These are phyloP conservation scores for Ceratobasidium theobromae DNA, from an alignment of 1,284 basidiomycete genomes.

Conservation along the genomic window DNA sequence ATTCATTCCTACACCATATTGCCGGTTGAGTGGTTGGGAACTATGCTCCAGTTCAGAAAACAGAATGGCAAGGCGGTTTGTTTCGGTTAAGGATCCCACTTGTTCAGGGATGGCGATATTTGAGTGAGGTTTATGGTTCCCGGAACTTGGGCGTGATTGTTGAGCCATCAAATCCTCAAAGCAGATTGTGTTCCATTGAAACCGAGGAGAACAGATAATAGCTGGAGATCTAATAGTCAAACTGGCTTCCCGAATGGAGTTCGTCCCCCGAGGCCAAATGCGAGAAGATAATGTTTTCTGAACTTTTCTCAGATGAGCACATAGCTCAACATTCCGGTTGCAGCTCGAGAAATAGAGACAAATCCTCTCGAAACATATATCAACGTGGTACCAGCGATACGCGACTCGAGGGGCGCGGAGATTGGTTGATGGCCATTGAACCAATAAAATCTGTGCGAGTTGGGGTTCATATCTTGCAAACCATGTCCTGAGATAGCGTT, in stretches of 20 bases:
- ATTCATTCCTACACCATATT: not conserved
- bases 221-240: too few species aligned
- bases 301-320: not conserved
- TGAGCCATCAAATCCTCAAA: too few species aligned
- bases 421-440: slow-evolving; percentile 15
- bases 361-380: not conserved
- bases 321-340: not conserved
- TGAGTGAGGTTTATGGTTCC: not conserved
- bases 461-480: not conserved
- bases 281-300: not conserved
- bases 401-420: not conserved
- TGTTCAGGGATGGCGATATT: not conserved
- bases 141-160: not conserved
- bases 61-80: not conserved
- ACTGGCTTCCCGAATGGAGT: too few species aligned
- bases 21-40: not conserved
- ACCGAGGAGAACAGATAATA: too few species aligned
- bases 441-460: not conserved
- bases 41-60: not conserved
- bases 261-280: not conserved
- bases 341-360: slow-evolving; percentile 3
- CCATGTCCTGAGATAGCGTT: not conserved
- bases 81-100: not conserved
- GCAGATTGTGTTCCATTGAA: too few species aligned
- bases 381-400: slow-evolving; percentile 2